A percentile compares a stretch with the other conserved stretches of the same genome.
phyloP scores from a whole-genome alignment of 1,139 yeast species.

The Lipomyces yarrowii region DNA sequence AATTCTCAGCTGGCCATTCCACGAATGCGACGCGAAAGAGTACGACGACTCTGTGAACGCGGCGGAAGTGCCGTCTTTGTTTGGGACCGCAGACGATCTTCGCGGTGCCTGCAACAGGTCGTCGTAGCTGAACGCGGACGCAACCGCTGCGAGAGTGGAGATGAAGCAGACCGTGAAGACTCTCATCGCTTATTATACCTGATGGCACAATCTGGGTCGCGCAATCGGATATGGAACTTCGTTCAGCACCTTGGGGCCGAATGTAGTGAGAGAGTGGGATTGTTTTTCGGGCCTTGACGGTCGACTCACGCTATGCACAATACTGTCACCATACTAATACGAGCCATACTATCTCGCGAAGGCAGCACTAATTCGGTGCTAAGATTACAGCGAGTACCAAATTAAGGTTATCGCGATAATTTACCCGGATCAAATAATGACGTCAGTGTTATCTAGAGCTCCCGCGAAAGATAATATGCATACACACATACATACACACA shows the following conservation, averaged over 20 bases:
- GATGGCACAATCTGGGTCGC: background rate
- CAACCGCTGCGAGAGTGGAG: background rate
- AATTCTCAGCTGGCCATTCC: conserved; percentile 13
- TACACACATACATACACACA: too few relatives aligned
- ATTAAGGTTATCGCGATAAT: background rate
- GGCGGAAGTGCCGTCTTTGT: conserved; percentile 18
- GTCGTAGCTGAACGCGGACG: conserved; percentile 22
- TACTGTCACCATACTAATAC: too few relatives aligned
- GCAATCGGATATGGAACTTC: background rate
- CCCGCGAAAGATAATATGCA: background rate
- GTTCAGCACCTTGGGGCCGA: background rate
- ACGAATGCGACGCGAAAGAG: conserved; percentile 18
- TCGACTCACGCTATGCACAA: too few relatives aligned
- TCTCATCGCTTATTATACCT: background rate
- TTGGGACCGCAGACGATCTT: conserved; percentile 25
- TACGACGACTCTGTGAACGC: conserved; percentile 23
- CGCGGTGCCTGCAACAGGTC: conserved; percentile 28
- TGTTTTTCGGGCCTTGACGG: background rate
- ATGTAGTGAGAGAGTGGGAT: background rate
- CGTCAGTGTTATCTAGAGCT: background rate
- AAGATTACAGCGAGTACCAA: background rate
- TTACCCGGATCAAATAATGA: background rate
- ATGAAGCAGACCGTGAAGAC: background rate
- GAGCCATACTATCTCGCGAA: background rate
- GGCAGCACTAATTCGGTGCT: too few relatives aligned